Conservation (phyloP, 306 rosid species). For the Prunus salicina region DNA sequence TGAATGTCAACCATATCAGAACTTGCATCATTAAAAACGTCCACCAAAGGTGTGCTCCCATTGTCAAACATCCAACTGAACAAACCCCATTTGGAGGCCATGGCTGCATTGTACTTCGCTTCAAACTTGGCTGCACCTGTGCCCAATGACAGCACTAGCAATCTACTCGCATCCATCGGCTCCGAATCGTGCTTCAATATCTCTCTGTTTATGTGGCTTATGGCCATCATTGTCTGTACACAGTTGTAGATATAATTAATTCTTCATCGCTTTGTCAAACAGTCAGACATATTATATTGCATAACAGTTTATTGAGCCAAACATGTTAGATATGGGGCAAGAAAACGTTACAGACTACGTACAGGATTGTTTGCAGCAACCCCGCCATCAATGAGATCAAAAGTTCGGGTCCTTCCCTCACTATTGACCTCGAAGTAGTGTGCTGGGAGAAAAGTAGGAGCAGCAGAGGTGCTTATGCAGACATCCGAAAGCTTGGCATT, state of each 20-base stretch:
- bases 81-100: conserved; percentile 40
- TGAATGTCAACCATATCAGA: conserved; percentile 46
- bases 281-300: background rate
- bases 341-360: conserved; percentile 6
- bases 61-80: conserved; percentile 28
- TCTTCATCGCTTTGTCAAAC: background rate
- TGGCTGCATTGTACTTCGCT: conserved; percentile 36
- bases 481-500: conserved; percentile 39
- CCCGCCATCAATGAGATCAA: conserved; percentile 39
- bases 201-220: conserved; percentile 26
- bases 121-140: conserved; percentile 38
- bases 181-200: background rate
- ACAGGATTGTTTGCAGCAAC: conserved; percentile 50
- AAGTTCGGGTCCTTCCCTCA: conserved; percentile 18
- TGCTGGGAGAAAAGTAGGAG: conserved; percentile 42
- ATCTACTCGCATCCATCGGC: conserved; percentile 12
- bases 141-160: conserved; percentile 44
- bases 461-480: conserved; percentile 46
- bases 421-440: conserved; percentile 33
- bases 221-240: conserved; percentile 40
- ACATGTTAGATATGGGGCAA: too few relatives aligned
- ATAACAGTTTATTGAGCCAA: background rate
- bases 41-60: conserved; percentile 39
- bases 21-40: conserved; percentile 34
- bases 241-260: background rate